Percentiles rank a stretch among this genome's conserved stretches.
These are phyloP conservation scores for Daedaleopsis sinensis DNA, from an alignment of 768 basidiomycete genomes.

Conservation along the genomic window DNA sequence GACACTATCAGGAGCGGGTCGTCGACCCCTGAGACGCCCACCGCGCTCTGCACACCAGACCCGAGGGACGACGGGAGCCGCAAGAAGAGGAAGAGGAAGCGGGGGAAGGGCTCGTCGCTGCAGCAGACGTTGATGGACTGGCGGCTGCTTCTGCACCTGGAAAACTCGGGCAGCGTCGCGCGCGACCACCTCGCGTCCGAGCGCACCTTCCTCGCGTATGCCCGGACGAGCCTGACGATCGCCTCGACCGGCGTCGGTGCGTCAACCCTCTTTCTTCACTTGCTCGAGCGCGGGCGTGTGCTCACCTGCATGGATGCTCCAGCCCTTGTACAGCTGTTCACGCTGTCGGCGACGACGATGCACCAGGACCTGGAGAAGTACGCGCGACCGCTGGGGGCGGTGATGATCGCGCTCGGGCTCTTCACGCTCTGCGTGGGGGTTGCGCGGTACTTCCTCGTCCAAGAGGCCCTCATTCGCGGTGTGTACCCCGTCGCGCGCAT, in stretches of 20 bases:
- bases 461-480: conserved; percentile 40
- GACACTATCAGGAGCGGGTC: not conserved
- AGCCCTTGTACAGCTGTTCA: conserved; percentile 54
- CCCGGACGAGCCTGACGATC: conserved; percentile 51
- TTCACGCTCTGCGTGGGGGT: conserved; percentile 37
- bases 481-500: conserved; percentile 45
- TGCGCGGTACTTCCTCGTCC: conserved; percentile 43
- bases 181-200: conserved; percentile 56
- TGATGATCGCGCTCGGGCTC: conserved; percentile 40
- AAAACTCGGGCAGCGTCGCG: conserved; percentile 53
- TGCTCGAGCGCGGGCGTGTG: not conserved
- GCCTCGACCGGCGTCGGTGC: conserved; percentile 53
- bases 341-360: conserved; percentile 34
- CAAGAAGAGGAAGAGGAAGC: not conserved
- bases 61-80: not conserved
- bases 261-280: conserved; percentile 17
- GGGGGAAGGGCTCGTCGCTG: not conserved
- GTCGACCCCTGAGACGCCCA: not conserved
- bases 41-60: not conserved
- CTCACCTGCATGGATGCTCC: not conserved
- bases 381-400: conserved; percentile 49
- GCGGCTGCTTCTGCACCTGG: conserved; percentile 35
- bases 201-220: conserved; percentile 54
- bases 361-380: conserved; percentile 25
- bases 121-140: conserved; percentile 5